Percentiles rank a stretch among this genome's conserved stretches.
Evolutionary conservation across 2,329 filamentous ascomycete species (phyloP).

Genomic region (Aspergillus bombycis): DNA sequence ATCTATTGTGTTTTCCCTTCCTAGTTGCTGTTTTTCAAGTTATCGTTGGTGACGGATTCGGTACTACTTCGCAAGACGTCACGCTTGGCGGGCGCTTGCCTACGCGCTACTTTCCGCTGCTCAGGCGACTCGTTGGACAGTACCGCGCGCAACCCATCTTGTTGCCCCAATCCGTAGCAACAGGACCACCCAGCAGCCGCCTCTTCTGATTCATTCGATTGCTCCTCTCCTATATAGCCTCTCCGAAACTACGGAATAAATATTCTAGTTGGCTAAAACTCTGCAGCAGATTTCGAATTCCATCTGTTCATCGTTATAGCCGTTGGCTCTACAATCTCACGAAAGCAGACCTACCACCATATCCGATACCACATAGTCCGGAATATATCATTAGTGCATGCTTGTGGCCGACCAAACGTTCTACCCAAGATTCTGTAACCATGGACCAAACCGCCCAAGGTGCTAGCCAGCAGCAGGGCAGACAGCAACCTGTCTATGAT

Average conservation of each 20-base stretch:
- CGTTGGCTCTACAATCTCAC: background rate
- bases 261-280: no score
- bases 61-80: no score
- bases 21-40: conserved; percentile 3
- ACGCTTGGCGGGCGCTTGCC: conserved; percentile 16
- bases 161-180: background rate
- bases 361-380: background rate
- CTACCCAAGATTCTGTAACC: background rate
- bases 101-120: conserved; percentile 2
- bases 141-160: background rate
- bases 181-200: background rate
- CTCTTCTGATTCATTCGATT: background rate
- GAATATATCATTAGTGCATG: background rate
- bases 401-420: background rate
- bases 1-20: background rate
- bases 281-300: background rate
- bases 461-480: conserved; percentile 62
- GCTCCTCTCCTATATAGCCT: background rate
- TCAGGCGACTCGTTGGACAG: background rate
- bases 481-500: conserved; percentile 71
- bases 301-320: background rate
- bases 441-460: conserved; percentile 62
- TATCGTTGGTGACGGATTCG: conserved; percentile 2
- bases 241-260: background rate
- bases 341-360: background rate